Evolutionary conservation across 495 filamentous ascomycete species (phyloP), one percentile per base, ranked within the genome.

Genomic region (Penicillium atrosanguineum): DNA sequence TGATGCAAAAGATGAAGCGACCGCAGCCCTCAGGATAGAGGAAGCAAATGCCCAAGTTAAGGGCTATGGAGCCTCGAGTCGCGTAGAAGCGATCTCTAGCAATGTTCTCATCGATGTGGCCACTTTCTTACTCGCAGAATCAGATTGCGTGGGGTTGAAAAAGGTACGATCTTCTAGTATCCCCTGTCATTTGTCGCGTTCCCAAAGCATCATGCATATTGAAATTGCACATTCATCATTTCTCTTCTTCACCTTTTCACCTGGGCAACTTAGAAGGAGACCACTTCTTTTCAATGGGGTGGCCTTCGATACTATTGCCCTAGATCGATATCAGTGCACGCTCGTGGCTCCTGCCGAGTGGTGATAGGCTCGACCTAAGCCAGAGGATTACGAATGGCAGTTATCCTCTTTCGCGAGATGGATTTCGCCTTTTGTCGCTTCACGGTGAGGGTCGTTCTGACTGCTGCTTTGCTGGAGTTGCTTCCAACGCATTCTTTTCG

Each of bases 251-350:
- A 14, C 18, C 20, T 29, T 47, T 40, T 51, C 53, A n/a, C 12
- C 20, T 53, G 89, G 90, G 88, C 79, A 88, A 83, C 72, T 48
- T 88, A 96, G 91, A 96, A 96, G 87, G 89, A 85, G 86, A 76
- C 86, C 79, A 77, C 68, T 74, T 78, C 76, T 61, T 57, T 74
- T 67, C 67, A 53, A 68, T 80, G 73, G 53, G 53, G 78, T 80
- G 81, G 82, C 76, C 83, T 87, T 80, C 88, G 91, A 96, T 96
- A 95, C 91, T 88, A 87, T 75, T 89, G 83, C 87, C 91, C 90
- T 65, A 96, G 68, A 96, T 73, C 28, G 56, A 61, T 43, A 53
- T 55, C 39, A 44, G 55, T 52, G 53, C 49, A 14, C 12, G 29
- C 6, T 50, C 46, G 53, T 49, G 46, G 40, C 53, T 53, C 68